Evolutionary conservation across 225 moss, liverwort and hornwort genomes (phyloP), one percentile per base, ranked within the genome.

Genomic region (Sphagnum tenellum): DNA sequence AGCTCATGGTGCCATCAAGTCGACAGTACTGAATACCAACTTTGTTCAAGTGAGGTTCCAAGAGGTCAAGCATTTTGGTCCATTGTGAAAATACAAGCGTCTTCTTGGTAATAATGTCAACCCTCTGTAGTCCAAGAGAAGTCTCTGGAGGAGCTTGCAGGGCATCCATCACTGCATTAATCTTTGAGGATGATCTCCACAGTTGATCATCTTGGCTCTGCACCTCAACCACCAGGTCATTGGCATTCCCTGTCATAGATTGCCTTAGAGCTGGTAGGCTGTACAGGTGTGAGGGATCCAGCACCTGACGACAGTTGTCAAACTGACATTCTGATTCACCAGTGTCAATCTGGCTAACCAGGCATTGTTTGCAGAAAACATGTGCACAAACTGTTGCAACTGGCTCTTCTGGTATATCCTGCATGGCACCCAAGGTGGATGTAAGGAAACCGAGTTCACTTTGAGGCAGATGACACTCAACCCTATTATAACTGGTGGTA

Each of bases 41-140:
- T 60, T 78, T 71, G 66, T 89, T 90, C 72, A 98, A 69, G 12
- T 79, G 87, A 3, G 71, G 72, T 84, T 98, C 98, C 60, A 98
- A 70, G 63, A 98, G 76, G 72, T 98, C 98, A 12, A 98, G 78
- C 98, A 98, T 98, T 76, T 93, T 93, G 12, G 98, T 98, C 98
- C 98, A 98, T 63, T 98, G 98, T 49, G 98, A 98, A 67, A 98
- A 98, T 3, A 98, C 98, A 53, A 98, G 90, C 48, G 98, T 93
- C 73, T 98, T 98, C 62, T 98, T 93, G 50, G 59, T 66, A 74
- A 70, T 77, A 60, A 75, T 52, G 9, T 52, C 52, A 45, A 88
- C 73, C 73, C 74, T 89, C 44, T 81, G 88, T 76, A 80, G 81
- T 67, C 76, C 83, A 45, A 92, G 86, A 56, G 82, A 62, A 60